Evolutionary conservation across 768 basidiomycete genomes (phyloP), one percentile per base, ranked within the genome.

Genomic region (Phlegmacium glaucopus): DNA sequence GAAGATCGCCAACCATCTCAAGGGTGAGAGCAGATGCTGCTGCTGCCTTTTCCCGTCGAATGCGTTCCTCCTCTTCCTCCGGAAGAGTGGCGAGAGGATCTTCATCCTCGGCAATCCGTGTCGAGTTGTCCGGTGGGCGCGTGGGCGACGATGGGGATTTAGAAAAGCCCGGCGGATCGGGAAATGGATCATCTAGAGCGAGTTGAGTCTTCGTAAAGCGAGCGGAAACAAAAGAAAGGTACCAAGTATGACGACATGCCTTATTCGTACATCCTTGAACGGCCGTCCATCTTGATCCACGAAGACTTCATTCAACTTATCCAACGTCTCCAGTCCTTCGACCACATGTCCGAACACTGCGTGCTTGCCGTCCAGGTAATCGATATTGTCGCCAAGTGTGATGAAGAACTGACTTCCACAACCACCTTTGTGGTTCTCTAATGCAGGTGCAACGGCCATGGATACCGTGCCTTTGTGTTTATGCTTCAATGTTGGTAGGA

Each of bases 1-100:
- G 96, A 44, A 98, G 72, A 67, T 99, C 96, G 27, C 96, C 96
- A 47, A 99, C 95, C 96, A 99, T 99, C 67, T 99, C 96, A 42
- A 99, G 80, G 4, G 96, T 98, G 32, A 99, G 72, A 1, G 96
- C 96, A 38, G 94, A 93, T 0, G 95, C 93, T 1, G 82, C 82
- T 0, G 96, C 95, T 0, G 94, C 93, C 44, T 87, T 86, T 67
- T 87, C 81, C n/a, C 94, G 83, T 17, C 87, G 81, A 36, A 82
- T 72, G 2, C 74, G 78, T 55, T 94, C 95, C 40, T 83, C 83
- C 50, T 94, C 89, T 51, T 93, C 93, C 53, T 91, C 90, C 1
- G 91, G 87, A 9, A 92, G 60, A 1, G 86, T 83, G 22, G 82
- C 81, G 9, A 92, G 71, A 0, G 90, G 87, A 58, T 95, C 89